Base-by-base conservation (phyloP, 2,329 filamentous ascomycete genomes). In the Fusarium phyllophilum region DNA sequence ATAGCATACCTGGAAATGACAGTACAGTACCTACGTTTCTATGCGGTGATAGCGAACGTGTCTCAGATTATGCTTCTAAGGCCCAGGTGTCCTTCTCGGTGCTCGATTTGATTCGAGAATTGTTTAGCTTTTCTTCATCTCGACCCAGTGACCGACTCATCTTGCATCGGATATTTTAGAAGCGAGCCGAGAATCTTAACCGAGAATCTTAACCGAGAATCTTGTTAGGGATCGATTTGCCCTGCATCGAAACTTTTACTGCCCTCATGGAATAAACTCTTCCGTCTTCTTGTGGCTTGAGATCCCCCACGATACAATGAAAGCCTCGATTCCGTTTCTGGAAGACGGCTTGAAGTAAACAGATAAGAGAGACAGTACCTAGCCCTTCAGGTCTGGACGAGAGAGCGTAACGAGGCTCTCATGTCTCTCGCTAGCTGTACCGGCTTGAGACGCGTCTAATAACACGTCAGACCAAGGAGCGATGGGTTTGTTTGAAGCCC, bases 81-180 rank as follows among this genome's bases (percentile, higher is more conserved):
- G 41, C 20, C 41, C 29, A 46, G 51, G 46, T 62, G 52, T 38
- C 29, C 62, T 65, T 71, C 58, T 62, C 48, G 38, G 66, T 64
- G 62, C 58, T 72, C 34, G 55, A 51, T 59, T 36, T 51, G 56
- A 46, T 63, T 67, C 54, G 57, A 59, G 42, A 54, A 54, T 52
- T 56, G 33, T 44, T 59, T 17, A 51, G 34, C 39, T 55, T 66
- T 55, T 52, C 33, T 59, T 59, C 42, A 59, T 57, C 52, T 57
- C 44, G 26, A 51, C 34, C 31, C 62, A 44, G 51, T 38, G 44
- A 31, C 31, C 62, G 58, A 64, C 62, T 69, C 67, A 74, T 64
- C 72, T 67, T 70, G 70, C 64, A 74, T 74, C 62, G 62, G 55
- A 36, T 59, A 66, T 39, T 62, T 68, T 62, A 39, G 66, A 61